Base-by-base conservation (phyloP, 1,284 basidiomycete genomes). In the Fomitopsis schrenkii region DNA sequence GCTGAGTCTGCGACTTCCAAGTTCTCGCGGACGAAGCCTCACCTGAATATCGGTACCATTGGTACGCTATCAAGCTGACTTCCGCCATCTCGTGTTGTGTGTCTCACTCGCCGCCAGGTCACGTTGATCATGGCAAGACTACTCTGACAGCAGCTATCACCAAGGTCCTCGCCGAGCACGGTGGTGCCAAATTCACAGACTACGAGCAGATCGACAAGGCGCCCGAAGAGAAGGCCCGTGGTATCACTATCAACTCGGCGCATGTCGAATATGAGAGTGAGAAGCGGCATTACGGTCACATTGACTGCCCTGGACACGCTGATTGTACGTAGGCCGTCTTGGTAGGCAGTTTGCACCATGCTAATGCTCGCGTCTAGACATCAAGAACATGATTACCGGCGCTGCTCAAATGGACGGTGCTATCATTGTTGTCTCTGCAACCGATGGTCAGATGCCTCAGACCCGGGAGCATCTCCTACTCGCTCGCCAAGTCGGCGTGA, bases 321-420 rank as follows among this genome's bases (percentile, higher is more conserved):
- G 94, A 95, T 81, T 95, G 92, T 93, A 62, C 70, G 86, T 76
- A 5, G 15, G 33, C 5, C 36, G 56, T 61, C 45, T 45, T n/a
- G 55, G 35, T 28, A n/a, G 10, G 8, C 45, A 45, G 19, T 26
- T 30, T 44, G n/a, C 17, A 33, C 14, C 28, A 22, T 38, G 22
- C 33, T 46, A 36, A 8, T 26, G 28, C 60, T 64, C n/a, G 26
- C 48, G 14, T 35, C 17, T 62, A 93, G 90, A 94, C 76, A 93
- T 94, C 76, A 93, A 95, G 77, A 98, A 98, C 86, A 99, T 99
- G 97, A 99, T 99, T 74, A 99, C 97, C 64, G 97, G 97, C 80
- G 97, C 97, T 61, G 96, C 97, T 55, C 97, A 99, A 76, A 98
- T 99, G 91, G 97, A 98, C 71, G 95, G 94, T 68, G 94, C 92